phyloP scores from a whole-genome alignment of 805 yeast species.

The Candida glaebosa region DNA sequence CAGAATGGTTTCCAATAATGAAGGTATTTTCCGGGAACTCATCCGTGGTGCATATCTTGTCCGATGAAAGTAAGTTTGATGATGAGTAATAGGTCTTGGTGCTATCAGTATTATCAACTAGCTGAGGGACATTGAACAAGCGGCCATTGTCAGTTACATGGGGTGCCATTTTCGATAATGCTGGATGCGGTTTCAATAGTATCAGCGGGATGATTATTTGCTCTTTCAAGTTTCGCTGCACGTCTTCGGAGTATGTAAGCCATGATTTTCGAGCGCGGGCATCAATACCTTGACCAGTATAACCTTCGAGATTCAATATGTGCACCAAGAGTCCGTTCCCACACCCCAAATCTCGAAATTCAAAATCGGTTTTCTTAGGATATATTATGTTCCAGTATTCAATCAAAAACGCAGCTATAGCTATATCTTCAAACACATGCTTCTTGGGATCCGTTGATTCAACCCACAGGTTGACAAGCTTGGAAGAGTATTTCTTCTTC shows the following conservation, averaged over 20 bases:
- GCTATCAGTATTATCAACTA: conserved; percentile 15
- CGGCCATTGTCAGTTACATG: conserved; percentile 58
- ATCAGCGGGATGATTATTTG: conserved; percentile 82
- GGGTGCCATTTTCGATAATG: conserved; percentile 50
- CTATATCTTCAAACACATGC: conserved; percentile 94
- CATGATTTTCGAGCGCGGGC: conserved; percentile 89
- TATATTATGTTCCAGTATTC: conserved; percentile 70
- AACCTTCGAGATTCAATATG: conserved; percentile 75
- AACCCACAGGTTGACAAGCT: conserved; percentile 78
- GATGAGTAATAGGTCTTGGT: conserved; percentile 56
- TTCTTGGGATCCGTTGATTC: conserved; percentile 93
- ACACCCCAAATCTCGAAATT: conserved; percentile 89
- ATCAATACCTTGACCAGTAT: conserved; percentile 79
- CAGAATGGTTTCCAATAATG: conserved; percentile 91
- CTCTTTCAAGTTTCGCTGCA: conserved; percentile 58
- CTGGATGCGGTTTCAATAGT: conserved; percentile 67
- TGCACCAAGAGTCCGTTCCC: conserved; percentile 89
- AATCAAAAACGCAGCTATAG: conserved; percentile 90
- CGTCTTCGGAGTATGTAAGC: conserved; percentile 66
- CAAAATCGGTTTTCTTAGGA: conserved; percentile 42
- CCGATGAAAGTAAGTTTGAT: conserved; percentile 45
- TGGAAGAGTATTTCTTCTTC: conserved; percentile 77
- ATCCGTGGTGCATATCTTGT: conserved; percentile 52
- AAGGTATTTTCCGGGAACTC: conserved; percentile 72
- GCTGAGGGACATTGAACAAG: conserved; percentile 49